These are phyloP conservation scores for Oxytropis ochrocephala DNA, from an alignment of 306 rosid species.

Conservation along the genomic window DNA sequence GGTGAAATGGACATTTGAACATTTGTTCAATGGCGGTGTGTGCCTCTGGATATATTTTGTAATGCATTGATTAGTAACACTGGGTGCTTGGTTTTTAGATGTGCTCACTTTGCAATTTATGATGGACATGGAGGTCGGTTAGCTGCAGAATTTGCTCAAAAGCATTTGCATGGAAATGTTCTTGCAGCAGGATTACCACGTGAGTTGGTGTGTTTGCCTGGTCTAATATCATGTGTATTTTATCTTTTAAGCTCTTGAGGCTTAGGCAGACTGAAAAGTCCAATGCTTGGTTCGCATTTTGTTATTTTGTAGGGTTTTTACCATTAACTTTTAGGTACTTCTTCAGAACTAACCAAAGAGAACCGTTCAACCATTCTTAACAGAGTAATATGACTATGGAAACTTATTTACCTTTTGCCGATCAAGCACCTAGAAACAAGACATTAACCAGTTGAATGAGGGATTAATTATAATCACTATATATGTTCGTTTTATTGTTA, in stretches of 20 bases:
- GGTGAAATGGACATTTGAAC: not conserved
- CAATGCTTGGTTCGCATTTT: not conserved
- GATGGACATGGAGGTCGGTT: slow-evolving; percentile 94
- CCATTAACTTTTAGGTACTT: not conserved
- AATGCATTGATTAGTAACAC: slow-evolving; percentile 7
- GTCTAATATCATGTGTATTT: slow-evolving; percentile 44
- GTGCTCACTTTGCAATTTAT: slow-evolving; percentile 82
- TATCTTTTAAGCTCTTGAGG: slow-evolving; percentile 12
- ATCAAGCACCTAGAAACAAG: not conserved
- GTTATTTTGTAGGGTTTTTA: not conserved
- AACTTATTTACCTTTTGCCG: slow-evolving; percentile 12
- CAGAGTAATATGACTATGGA: not conserved
- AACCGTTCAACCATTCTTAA: not conserved
- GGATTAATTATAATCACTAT: not conserved
- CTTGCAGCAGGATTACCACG: slow-evolving; percentile 92
- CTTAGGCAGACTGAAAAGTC: not conserved
- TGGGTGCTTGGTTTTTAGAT: slow-evolving; percentile 34
- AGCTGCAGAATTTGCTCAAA: slow-evolving; percentile 83
- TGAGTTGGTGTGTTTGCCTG: slow-evolving; percentile 98
- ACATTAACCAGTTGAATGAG: not conserved
- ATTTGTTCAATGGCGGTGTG: not conserved
- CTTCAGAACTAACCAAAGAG: not conserved
- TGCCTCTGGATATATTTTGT: not conserved
- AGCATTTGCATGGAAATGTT: slow-evolving; percentile 67
- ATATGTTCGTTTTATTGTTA: not conserved